Evolutionary conservation across 177 flowering plant species (phyloP).

Genomic region (Vitis hybrid): DNA sequence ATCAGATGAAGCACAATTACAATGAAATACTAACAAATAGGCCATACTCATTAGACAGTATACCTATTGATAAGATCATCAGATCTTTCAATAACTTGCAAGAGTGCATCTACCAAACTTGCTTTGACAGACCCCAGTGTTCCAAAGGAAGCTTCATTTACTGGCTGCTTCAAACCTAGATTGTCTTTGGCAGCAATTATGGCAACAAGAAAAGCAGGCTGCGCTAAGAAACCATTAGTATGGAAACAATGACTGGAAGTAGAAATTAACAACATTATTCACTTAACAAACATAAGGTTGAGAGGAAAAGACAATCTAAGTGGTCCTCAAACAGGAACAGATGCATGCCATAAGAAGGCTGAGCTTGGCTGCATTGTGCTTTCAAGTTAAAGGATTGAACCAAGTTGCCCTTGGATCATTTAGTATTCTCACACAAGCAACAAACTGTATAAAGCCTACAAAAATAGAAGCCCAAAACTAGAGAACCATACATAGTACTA

Average conservation of each 20-base stretch:
- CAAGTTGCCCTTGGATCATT: too few relatives aligned
- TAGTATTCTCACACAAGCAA: too few relatives aligned
- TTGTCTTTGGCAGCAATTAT: conserved; percentile 38
- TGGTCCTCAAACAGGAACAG: not conserved
- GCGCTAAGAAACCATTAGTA: conserved; percentile 26
- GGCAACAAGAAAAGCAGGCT: conserved; percentile 83
- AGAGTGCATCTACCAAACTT: conserved; percentile 42
- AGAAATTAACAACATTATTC: too few relatives aligned
- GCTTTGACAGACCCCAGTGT: conserved; percentile 23
- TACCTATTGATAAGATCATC: conserved; percentile 66
- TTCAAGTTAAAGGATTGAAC: too few relatives aligned
- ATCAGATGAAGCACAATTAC: not conserved
- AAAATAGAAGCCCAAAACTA: too few relatives aligned
- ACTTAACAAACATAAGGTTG: not conserved
- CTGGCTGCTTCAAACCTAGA: conserved; percentile 22
- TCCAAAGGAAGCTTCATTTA: conserved; percentile 23
- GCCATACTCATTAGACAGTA: conserved; percentile 4
- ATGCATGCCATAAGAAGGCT: not conserved
- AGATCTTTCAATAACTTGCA: conserved; percentile 47
- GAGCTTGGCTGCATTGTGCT: not conserved
- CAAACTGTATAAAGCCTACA: too few relatives aligned
- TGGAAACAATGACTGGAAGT: not conserved
- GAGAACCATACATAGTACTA: too few relatives aligned
- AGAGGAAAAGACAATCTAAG: not conserved
- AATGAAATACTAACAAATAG: not conserved